Evolutionary conservation across 2,329 filamentous ascomycete species (phyloP), one percentile per base, ranked within the genome.

Genomic region (Monascus ruber): DNA sequence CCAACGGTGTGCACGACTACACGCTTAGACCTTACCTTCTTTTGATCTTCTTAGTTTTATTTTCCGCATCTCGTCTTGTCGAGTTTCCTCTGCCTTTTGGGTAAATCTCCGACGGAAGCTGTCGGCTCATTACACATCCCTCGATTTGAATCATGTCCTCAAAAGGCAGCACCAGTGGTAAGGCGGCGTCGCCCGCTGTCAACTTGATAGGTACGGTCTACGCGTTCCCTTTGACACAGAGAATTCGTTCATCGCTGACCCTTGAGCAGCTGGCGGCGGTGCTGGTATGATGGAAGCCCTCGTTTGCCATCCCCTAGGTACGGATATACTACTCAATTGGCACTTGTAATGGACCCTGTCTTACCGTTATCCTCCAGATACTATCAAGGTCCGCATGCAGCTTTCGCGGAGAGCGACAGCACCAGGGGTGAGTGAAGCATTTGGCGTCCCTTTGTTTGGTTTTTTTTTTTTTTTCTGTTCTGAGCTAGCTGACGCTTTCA

Each of bases 251-350:
- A 7, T 24, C 35, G 38, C 47, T 56, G 40, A 58, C 36, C 32
- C n/a, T 28, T 29, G 28, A 36, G 52, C 53, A 94, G 91, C 91
- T 62, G 91, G 91, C 60, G 91, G 91, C 60, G 86, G 86, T 65
- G 91, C 91, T 53, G 91, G 91, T 58, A 95, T 96, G 89, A 96
- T 96, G 88, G 91, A 98, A 69, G 91, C 91, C 36, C 79, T 98
- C 46, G 87, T 72, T 39, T 98, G 91, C 65, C 91, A 98, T 72
- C 91, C 91, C 46, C 76, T 96, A 42, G 84, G 84, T 89, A 74
- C 54, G 73, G 52, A 25, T 37, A 17, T 17, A 17, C 31, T 24
- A 32, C 33, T 31, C 29, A 35, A 33, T 10, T 7, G 29, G 9
- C 35, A 44, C 43, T 34, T 6, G 29, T 32, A 44, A 33, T 28